These are phyloP conservation scores for Canariomyces notabilis DNA, from an alignment of 2,329 filamentous ascomycete genomes.

Conservation along the genomic window DNA sequence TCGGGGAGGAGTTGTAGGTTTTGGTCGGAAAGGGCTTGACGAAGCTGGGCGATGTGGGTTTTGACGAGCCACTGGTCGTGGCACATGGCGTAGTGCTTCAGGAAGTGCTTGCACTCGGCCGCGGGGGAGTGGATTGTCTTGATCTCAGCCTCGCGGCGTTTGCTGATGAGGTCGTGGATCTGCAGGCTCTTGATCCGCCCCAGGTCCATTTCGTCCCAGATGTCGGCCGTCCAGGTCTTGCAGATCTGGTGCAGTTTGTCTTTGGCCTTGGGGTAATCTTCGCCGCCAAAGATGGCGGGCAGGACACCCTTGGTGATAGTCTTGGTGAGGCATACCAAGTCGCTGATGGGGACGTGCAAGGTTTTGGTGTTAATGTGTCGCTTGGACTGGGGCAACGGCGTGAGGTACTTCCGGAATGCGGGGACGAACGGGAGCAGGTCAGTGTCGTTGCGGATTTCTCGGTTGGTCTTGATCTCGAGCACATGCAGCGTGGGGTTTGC, in stretches of 20 bases:
- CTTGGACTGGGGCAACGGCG: slow-evolving; percentile 60
- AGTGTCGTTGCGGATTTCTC: slow-evolving; percentile 68
- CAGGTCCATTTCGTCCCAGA: slow-evolving; percentile 84
- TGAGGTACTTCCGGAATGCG: slow-evolving; percentile 62
- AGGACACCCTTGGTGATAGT: slow-evolving; percentile 56
- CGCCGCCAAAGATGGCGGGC: slow-evolving; percentile 53
- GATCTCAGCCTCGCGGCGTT: slow-evolving; percentile 59
- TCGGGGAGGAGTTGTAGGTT: slow-evolving; percentile 93
- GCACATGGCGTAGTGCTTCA: slow-evolving; percentile 93
- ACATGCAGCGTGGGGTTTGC: slow-evolving; percentile 68
- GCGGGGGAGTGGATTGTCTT: slow-evolving; percentile 62
- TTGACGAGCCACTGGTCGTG: slow-evolving; percentile 96
- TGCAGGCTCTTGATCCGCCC: slow-evolving; percentile 75
- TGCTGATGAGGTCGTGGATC: slow-evolving; percentile 72
- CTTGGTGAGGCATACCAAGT: slow-evolving; percentile 80
- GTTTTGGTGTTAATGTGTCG: slow-evolving; percentile 65
- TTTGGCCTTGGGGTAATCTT: slow-evolving; percentile 51
- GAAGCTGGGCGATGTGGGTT: slow-evolving; percentile 83
- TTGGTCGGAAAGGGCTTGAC: slow-evolving; percentile 88
- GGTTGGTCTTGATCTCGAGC: slow-evolving; percentile 66
- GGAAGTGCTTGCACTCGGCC: slow-evolving; percentile 67
- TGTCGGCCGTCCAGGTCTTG: slow-evolving; percentile 64
- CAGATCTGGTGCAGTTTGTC: slow-evolving; percentile 65
- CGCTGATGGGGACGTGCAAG: slow-evolving; percentile 64
- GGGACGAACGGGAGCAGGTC: slow-evolving; percentile 82